Evolutionary conservation across 139 green algal species (phyloP), one percentile per base, ranked within the genome.

Genomic region (Limnomonas spitsbergensis): DNA sequence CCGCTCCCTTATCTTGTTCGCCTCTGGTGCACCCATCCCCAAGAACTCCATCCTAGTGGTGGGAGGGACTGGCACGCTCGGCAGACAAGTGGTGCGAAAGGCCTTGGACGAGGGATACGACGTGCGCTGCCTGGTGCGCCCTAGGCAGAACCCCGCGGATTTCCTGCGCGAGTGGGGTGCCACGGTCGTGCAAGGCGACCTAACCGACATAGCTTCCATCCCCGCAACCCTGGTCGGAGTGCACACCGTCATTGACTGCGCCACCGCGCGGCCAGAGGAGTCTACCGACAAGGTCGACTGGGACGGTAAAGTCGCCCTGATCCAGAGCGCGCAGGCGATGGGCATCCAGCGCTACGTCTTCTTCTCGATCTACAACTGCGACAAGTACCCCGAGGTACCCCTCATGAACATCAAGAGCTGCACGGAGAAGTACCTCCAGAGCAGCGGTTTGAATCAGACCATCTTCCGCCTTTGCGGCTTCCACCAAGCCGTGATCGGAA

Each of bases 131-230:
- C 91, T 98, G 7, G 96, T 99, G 32, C 83, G 95, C 38, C 94
- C 96, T 68, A 0, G 95, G 26, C 84, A 90, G 70, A 96, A 90
- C 53, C 95, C 96, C 9, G 96, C 96, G 38, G 96, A 99, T 83
- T 99, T 99, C 81, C 86, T 99, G 54, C 87, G 96, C 7, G 96
- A 99, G 80, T 99, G 96, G 96, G 96, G 96, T 35, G 96, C 96
- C 6, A 96, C 90, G 31, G 95, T 92, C 1, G 95, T 98, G 74
- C 88, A 92, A 92, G 96, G 88, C 24, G 96, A 99, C 81, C 83
- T 99, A n/a, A 93, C 82, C 2, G 94, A 98, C 86, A 92, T 93
- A 2, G 89, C 92, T 37, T 96, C 91, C 7, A 81, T 99, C 4
- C 96, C 96, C 2, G 91, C 96, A n/a, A 92, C 96, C 0, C 86